Evolutionary conservation across 768 basidiomycete genomes (phyloP).

Genomic region (Exsudoporus frostii): DNA sequence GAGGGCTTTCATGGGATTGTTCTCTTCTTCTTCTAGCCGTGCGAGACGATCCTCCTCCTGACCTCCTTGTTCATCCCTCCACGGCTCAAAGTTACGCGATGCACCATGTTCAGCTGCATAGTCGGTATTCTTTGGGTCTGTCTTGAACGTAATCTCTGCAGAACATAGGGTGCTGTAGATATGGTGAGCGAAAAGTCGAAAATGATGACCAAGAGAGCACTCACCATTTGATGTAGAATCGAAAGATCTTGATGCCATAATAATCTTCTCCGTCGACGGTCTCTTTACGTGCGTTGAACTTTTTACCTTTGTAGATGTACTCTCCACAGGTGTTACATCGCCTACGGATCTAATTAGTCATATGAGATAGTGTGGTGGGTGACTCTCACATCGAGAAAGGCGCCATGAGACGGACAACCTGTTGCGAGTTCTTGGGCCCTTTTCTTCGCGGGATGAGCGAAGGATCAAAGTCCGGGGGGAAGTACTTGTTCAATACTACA

Average conservation of each 20-base stretch:
- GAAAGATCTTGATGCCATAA: constrained; percentile 95
- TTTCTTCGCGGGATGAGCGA: constrained; percentile 91
- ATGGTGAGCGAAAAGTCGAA: constrained; percentile 11
- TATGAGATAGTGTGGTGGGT: background rate
- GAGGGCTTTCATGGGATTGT: constrained; percentile 95
- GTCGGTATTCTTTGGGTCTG: constrained; percentile 97
- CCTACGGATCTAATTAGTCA: constrained; percentile 41
- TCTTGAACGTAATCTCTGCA: constrained; percentile 99
- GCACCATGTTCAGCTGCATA: constrained; percentile 94
- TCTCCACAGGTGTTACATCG: constrained; percentile 95
- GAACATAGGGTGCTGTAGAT: constrained; percentile 81
- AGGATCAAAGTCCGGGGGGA: constrained; percentile 98
- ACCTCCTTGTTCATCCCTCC: constrained; percentile 77
- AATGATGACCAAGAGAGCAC: constrained; percentile 23
- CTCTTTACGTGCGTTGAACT: constrained; percentile 99
- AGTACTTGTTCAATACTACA: constrained; percentile 89
- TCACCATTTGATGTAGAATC: constrained; percentile 90
- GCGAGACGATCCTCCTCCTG: constrained; percentile 84
- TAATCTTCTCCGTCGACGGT: constrained; percentile 97
- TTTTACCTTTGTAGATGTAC: constrained; percentile 99
- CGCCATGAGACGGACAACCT: constrained; percentile 98
- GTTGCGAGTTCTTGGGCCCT: constrained; percentile 90
- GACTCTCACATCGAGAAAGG: constrained; percentile 89
- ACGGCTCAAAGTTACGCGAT: constrained; percentile 96
- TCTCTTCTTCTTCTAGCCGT: constrained; percentile 87